These are phyloP conservation scores for Scheffersomyces illinoinensis DNA, from an alignment of 1,139 yeast species.

Conservation along the genomic window DNA sequence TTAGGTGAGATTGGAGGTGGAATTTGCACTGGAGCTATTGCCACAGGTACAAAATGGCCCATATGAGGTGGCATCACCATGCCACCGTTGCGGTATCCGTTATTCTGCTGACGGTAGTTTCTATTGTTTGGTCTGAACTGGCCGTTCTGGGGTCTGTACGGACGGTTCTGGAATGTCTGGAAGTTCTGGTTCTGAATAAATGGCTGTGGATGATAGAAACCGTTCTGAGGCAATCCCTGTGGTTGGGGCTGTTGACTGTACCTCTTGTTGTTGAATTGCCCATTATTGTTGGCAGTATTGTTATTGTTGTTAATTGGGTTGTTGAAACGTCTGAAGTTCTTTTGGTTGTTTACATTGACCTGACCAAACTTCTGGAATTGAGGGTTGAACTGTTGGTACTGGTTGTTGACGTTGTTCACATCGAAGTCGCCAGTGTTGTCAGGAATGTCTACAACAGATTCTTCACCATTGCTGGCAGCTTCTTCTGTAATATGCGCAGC, in stretches of 20 bases:
- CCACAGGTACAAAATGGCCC: constrained; percentile 9
- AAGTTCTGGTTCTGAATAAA: constrained; percentile 22
- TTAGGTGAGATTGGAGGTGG: constrained; percentile 53
- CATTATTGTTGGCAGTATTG: constrained; percentile 11
- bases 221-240: constrained; percentile 17
- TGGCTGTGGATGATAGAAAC: constrained; percentile 29
- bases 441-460: not conserved
- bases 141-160: constrained; percentile 19
- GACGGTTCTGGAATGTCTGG: constrained; percentile 20
- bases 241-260: constrained; percentile 3
- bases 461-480: not conserved
- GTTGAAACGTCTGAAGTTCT: constrained; percentile 21
- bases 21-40: constrained; percentile 30
- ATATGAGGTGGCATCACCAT: constrained; percentile 11
- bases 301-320: constrained; percentile 18
- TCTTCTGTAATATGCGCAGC: constrained; percentile 8
- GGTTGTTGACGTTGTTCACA: constrained; percentile 5
- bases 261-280: constrained; percentile 17
- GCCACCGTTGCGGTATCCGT: constrained; percentile 20
- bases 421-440: not conserved
- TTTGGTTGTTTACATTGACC: constrained; percentile 14
- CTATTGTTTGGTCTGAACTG: constrained; percentile 25
- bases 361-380: constrained; percentile 12
- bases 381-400: constrained; percentile 9
- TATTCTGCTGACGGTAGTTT: constrained; percentile 10